Evolutionary conservation across 106 monocot genomes (phyloP), one percentile per base, ranked within the genome.

Genomic region (Amphibolis antarctica): DNA sequence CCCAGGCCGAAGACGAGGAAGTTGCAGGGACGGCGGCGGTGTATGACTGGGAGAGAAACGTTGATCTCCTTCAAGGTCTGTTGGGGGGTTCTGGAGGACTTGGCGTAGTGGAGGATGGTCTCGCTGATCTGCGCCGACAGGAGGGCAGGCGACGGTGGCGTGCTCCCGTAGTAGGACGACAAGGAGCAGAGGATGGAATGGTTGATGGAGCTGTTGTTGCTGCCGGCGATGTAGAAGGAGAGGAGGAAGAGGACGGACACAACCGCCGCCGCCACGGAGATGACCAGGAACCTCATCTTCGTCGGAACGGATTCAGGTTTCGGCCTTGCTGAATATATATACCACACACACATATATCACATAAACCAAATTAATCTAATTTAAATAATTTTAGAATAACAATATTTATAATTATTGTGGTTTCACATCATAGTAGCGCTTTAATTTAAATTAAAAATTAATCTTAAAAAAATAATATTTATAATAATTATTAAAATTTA

Each of bases 1-100:
- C 81, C 83, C 44, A 92, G 77, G 17, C 91, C 86, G 74, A 92
- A 86, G 47, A 86, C 79, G 42, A 92, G 73, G 56, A 92, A 69
- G 68, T 83, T 83, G 79, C 83, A 86, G 0, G 91, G 86, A 24
- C 73, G 61, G 9, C 81, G 71, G 46, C 75, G 64, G 60, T 72
- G 77, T 45, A 89, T 59, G 14, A 80, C 73, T 21, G 64, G 49
- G 17, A 85, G 63, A 12, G 83, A 56, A 24, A 82, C 67, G 15
- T 70, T 66, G 47, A 86, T 65, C 30, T 91, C 90, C 12, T 23
- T 4, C 19, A 75, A 80, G 17, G 76, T 10, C 85, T 86, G 86
- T 25, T 75, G 73, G 29, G 73, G 75, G 15, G 53, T 60, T 44
- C 62, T 46, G 57, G 69, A 73, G 59, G 73, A 69, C 2, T 67